These are phyloP conservation scores for Trametes meyenii DNA, from an alignment of 768 basidiomycete genomes.

Conservation along the genomic window DNA sequence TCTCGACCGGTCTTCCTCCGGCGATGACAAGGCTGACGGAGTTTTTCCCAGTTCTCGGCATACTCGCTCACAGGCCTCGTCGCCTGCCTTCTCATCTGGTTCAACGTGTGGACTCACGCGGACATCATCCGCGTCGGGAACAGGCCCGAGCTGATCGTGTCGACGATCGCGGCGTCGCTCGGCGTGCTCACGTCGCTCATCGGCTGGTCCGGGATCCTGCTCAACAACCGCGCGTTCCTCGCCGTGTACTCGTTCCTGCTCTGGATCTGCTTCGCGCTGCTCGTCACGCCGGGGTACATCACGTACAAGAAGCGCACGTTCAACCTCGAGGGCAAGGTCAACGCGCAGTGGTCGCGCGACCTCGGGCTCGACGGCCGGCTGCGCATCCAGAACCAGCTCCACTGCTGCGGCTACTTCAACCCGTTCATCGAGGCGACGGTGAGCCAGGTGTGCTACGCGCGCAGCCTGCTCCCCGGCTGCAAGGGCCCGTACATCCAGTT, in stretches of 20 bases:
- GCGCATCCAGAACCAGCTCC: conserved; percentile 70
- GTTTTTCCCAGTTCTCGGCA: conserved; percentile 47
- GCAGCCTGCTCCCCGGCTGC: conserved; percentile 73
- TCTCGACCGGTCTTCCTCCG: background rate
- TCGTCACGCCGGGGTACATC: conserved; percentile 77
- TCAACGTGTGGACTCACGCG: conserved; percentile 68
- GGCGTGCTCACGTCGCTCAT: conserved; percentile 68
- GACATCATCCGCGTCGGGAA: conserved; percentile 78
- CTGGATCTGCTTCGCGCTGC: conserved; percentile 73
- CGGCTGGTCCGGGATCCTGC: conserved; percentile 79
- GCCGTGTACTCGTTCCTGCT: conserved; percentile 71
- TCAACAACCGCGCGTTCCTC: conserved; percentile 84
- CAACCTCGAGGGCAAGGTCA: conserved; percentile 83
- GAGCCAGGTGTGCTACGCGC: conserved; percentile 72
- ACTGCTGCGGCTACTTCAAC: conserved; percentile 82
- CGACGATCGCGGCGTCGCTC: conserved; percentile 63
- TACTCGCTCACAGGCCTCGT: conserved; percentile 67
- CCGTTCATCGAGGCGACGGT: conserved; percentile 82
- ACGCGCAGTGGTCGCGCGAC: conserved; percentile 70
- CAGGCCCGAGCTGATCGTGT: conserved; percentile 64
- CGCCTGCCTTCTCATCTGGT: conserved; percentile 73
- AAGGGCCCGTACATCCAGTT: conserved; percentile 64
- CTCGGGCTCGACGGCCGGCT: conserved; percentile 64
- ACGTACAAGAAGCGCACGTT: conserved; percentile 75
- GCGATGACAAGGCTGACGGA: background rate